A percentile compares a stretch with the other conserved stretches of the same genome.
Evolutionary conservation across 345 rosid species (phyloP).

Genomic region (sweet orange (Citrus sinensis)): DVS_A1.0 CM039164.1:18602001-18602500

Average conservation of each 20-base stretch:
- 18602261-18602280: too few species aligned
- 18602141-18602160: too few species aligned
- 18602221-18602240: neutral
- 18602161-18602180: too few species aligned
- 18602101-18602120: neutral
- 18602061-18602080: too few species aligned
- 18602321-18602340: neutral
- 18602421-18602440: neutral
- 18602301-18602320: neutral
- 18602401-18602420: neutral
- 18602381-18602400: too few species aligned
- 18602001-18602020: too few species aligned
- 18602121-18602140: neutral
- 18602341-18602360: neutral
- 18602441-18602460: neutral
- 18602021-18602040: too few species aligned
- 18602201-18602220: too few species aligned
- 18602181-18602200: too few species aligned
- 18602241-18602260: too few species aligned
- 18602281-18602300: neutral
- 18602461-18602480: constrained; percentile 27
- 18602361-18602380: neutral
- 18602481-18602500: constrained; percentile 41
- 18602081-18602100: neutral
- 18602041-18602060: too few species aligned